Base-by-base conservation (phyloP, 352 stramenopile species). In the Pythium rishiriense region DNA sequence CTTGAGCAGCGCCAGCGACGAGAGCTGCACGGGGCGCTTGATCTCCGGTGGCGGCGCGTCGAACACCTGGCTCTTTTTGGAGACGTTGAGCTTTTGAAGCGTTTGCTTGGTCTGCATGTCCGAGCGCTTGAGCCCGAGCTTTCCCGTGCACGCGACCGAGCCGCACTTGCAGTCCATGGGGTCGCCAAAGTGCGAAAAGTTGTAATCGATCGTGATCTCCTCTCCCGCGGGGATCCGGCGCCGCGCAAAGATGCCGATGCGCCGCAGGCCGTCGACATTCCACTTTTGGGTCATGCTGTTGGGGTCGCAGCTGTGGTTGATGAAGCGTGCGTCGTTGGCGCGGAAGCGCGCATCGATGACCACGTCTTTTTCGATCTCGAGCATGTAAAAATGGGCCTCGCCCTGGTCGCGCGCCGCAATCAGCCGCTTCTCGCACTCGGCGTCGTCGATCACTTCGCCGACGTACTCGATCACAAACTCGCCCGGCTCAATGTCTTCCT, bases 271-370 rank as follows among this genome's bases (percentile, higher is more conserved):
- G 33, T 85, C 81, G 26, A 92, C 83, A 58, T 92, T 92, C 78
- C 97, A 98, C 52, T 98, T 98, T 64, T 98, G 89, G 19, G 93
- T 98, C 41, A 91, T 83, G 74, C 92, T 97, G 72, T 98, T 98
- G n/a, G 92, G 87, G 52, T 96, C 88, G 56, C 93, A 98, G 65
- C 89, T 97, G 67, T 98, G 91, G 81, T 99, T 99, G 65, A 98
- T 98, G 70, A 98, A 99, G 25, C 96, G 85, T 37, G 94, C 94
- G 26, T 98, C 88, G 63, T 97, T 97, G 41, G 93, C 96, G 37
- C 90, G 84, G 60, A 95, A 81, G 48, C 88, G 88, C 22, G 88
- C 89, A 49, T 97, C 89, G 46, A 94, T 92, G 24, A 91, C 72
- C 26, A 89, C 83, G 62, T 91, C 85, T 28, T 93, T 91, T 70